These are phyloP conservation scores for Xerocomus amazonicus DNA, from an alignment of 1,284 basidiomycete genomes.

Conservation along the genomic window DNA sequence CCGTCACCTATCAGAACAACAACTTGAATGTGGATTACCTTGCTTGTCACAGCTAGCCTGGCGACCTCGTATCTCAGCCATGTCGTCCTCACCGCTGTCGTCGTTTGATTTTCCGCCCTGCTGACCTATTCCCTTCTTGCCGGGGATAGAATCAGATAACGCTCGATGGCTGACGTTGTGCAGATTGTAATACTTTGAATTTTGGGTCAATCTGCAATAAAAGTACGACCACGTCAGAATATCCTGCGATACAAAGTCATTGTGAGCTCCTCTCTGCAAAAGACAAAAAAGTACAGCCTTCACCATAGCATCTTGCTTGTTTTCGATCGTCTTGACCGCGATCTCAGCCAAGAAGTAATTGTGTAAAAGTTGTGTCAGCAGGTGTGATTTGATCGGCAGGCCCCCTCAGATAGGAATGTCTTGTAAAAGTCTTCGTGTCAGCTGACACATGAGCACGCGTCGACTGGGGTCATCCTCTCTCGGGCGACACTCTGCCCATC, in stretches of 20 bases:
- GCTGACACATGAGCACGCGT: slow-evolving; percentile 95
- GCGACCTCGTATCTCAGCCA: too few species aligned
- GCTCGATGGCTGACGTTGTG: slow-evolving; percentile 93
- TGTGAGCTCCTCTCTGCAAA: slow-evolving; percentile 5
- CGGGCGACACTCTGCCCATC: slow-evolving; percentile 96
- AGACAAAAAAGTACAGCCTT: slow-evolving; percentile 22
- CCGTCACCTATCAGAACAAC: too few species aligned
- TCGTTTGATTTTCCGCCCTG: too few species aligned
- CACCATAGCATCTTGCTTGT: slow-evolving; percentile 95
- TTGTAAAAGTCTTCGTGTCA: slow-evolving; percentile 98
- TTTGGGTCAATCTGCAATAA: slow-evolving; percentile 95
- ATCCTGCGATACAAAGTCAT: slow-evolving; percentile 51
- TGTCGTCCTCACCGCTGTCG: too few species aligned
- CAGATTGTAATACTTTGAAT: slow-evolving; percentile 93
- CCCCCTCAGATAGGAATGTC: slow-evolving; percentile 97
- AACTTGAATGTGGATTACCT: too few species aligned
- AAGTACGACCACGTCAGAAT: slow-evolving; percentile 95
- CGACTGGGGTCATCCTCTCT: slow-evolving; percentile 82
- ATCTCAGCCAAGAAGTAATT: slow-evolving; percentile 99
- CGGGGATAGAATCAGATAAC: slow-evolving; percentile 86
- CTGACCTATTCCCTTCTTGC: too few species aligned
- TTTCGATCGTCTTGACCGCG: slow-evolving; percentile 97
- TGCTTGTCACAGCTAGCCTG: too few species aligned
- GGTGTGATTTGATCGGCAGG: slow-evolving; percentile 93
- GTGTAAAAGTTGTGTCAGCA: slow-evolving; percentile 83